Evolutionary conservation across 192 early-diverging fungal species (phyloP).

Genomic region (Gonapodya sp.): DNA sequence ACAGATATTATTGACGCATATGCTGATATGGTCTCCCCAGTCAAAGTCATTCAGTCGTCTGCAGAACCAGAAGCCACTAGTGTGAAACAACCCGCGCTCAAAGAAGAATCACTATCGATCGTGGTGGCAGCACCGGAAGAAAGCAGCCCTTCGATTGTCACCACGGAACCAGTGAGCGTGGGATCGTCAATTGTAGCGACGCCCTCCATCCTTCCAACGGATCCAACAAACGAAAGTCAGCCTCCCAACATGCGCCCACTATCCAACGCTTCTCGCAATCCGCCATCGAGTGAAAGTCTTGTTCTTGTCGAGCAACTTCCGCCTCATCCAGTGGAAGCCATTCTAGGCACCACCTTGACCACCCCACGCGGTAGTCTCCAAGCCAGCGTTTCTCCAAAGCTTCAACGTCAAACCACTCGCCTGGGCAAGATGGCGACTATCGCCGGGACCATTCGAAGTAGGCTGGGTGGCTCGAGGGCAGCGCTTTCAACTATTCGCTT

Average conservation of each 20-base stretch:
- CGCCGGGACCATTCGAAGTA: background rate
- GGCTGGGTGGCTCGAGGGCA: background rate
- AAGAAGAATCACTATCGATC: background rate
- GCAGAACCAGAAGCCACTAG: background rate
- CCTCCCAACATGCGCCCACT: background rate
- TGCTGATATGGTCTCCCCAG: background rate
- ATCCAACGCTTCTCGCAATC: background rate
- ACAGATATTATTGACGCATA: background rate
- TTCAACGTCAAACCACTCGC: background rate
- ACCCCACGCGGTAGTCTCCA: background rate
- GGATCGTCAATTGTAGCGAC: background rate
- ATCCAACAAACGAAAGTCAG: background rate
- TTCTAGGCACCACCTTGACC: background rate
- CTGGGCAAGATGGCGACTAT: background rate
- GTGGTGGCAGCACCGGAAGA: background rate
- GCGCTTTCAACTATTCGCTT: background rate
- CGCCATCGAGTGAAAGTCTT: background rate
- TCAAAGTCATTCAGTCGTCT: background rate
- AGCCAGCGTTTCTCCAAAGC: background rate
- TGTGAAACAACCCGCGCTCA: background rate
- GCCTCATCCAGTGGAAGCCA: background rate
- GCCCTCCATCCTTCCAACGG: background rate
- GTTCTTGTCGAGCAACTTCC: background rate
- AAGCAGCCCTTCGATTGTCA: background rate
- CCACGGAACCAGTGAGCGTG: background rate